phyloP scores from a whole-genome alignment of 495 filamentous ascomycete genomes.

The Daldinia decipiens region DNA sequence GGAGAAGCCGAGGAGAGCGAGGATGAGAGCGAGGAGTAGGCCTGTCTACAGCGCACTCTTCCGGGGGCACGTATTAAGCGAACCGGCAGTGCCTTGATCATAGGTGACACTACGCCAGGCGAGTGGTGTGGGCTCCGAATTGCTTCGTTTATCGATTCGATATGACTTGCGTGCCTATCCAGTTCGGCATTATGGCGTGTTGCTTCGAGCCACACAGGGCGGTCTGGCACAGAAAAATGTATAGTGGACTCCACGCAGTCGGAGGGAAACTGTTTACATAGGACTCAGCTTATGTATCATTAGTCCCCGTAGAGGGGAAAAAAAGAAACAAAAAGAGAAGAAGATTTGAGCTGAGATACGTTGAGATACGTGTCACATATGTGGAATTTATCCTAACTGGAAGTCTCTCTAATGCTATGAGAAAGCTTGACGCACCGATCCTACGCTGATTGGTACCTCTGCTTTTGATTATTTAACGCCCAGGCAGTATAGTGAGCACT shows the following conservation, averaged over 20 bases:
- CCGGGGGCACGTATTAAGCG: constrained; percentile 10
- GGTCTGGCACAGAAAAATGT: constrained; percentile 12
- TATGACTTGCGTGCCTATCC: constrained; percentile 15
- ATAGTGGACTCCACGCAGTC: constrained; percentile 10
- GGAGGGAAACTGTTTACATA: constrained; percentile 16
- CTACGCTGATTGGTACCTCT: constrained; percentile 6
- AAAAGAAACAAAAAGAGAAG: constrained; percentile 19
- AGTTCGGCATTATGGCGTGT: constrained; percentile 18
- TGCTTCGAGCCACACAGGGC: constrained; percentile 13
- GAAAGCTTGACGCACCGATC: constrained; percentile 10
- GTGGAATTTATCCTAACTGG: constrained; percentile 7
- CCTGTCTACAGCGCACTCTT: constrained; percentile 1
- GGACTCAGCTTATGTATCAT: constrained; percentile 34
- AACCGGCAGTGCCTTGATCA: constrained; percentile 16
- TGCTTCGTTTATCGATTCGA: constrained; percentile 13
- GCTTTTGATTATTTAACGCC: background rate
- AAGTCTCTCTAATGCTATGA: background rate
- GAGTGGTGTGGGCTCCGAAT: constrained; percentile 4
- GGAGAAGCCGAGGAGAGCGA: constrained; percentile 53
- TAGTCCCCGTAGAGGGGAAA: constrained; percentile 32
- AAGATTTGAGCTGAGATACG: constrained; percentile 22
- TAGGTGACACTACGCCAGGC: constrained; percentile 6
- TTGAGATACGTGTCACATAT: background rate
- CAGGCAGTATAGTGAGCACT: constrained; percentile 5
- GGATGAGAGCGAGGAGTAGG: constrained; percentile 49